Evolutionary conservation across 352 stramenopile genomes (phyloP).

Genomic region (Phytophthora tubulina): DNA sequence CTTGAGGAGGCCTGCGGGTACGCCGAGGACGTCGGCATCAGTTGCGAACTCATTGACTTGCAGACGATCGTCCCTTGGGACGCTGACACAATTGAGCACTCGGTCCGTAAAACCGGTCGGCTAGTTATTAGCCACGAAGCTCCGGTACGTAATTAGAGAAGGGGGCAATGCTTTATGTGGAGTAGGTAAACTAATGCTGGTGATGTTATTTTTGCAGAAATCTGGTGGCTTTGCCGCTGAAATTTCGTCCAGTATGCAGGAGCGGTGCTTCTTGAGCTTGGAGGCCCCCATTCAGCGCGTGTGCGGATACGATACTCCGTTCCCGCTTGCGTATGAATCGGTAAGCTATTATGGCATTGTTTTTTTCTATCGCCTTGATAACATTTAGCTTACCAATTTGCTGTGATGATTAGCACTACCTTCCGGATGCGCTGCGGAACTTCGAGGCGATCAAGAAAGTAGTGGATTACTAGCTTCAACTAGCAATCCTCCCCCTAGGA

Average conservation of each 20-base stretch:
- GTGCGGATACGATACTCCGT: slow-evolving; percentile 97
- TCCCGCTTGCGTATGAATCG: slow-evolving; percentile 97
- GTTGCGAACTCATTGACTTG: slow-evolving; percentile 98
- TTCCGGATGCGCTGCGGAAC: slow-evolving; percentile 95
- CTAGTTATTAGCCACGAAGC: slow-evolving; percentile 98
- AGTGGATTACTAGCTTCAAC: slow-evolving; percentile 77
- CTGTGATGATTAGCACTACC: slow-evolving; percentile 75
- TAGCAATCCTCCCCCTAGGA: slow-evolving; percentile 7
- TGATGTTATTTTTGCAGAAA: slow-evolving; percentile 51
- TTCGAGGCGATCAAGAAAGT: slow-evolving; percentile 96
- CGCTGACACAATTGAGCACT: slow-evolving; percentile 93
- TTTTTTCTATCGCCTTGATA: background rate
- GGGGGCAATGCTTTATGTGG: slow-evolving; percentile 3
- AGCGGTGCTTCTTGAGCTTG: slow-evolving; percentile 96
- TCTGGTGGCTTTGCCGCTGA: slow-evolving; percentile 96
- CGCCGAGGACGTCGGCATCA: slow-evolving; percentile 93
- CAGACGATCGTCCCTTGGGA: slow-evolving; percentile 99
- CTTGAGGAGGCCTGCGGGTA: slow-evolving; percentile 87
- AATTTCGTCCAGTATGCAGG: slow-evolving; percentile 94
- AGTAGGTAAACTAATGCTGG: slow-evolving; percentile 17
- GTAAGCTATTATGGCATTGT: slow-evolving; percentile 28
- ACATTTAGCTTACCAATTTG: slow-evolving; percentile 11
- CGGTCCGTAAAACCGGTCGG: slow-evolving; percentile 97
- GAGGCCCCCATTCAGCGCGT: slow-evolving; percentile 96
- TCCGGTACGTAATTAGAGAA: slow-evolving; percentile 68